Conservation (phyloP, 139 green algal species). For the Pleodorina starrii region DNA sequence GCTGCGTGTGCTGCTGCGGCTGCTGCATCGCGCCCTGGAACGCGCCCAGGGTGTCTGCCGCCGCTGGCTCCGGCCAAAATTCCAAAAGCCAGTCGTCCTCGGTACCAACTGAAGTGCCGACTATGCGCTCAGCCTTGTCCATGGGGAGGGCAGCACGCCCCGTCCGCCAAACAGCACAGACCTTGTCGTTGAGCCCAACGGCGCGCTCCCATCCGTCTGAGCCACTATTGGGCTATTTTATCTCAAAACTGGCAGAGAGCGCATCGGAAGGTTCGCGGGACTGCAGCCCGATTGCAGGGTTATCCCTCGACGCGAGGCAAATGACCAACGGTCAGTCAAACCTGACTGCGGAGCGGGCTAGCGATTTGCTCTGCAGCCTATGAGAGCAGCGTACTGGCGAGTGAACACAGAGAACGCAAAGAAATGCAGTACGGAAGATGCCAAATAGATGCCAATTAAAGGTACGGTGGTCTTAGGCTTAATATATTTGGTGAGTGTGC, state of each 20-base stretch:
- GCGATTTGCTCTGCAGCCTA: too few species aligned
- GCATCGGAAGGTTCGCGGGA: not conserved
- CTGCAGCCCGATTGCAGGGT: not conserved
- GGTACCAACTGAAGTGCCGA: not conserved
- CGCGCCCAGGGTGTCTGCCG: not conserved
- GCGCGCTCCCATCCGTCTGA: conserved; percentile 22
- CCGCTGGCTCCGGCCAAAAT: conserved; percentile 39
- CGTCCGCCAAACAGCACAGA: conserved; percentile 5
- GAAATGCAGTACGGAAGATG: too few species aligned
- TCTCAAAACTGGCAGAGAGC: not conserved
- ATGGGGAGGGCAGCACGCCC: conserved; percentile 18
- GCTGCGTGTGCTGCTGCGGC: not conserved
- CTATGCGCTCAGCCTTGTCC: conserved; percentile 26
- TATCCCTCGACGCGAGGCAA: too few species aligned
- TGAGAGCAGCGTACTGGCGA: too few species aligned
- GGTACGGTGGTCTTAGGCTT: too few species aligned
- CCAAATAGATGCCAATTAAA: too few species aligned
- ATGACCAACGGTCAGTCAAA: too few species aligned
- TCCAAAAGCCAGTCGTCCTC: conserved; percentile 50
- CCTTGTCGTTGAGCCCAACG: not conserved
- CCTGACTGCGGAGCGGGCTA: too few species aligned
- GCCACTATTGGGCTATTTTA: not conserved
- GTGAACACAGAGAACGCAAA: too few species aligned
- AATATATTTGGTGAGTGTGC: too few species aligned
- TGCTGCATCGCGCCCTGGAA: conserved; percentile 17